phyloP scores from a whole-genome alignment of 2,329 filamentous ascomycete genomes.

The Zalaria sp. region DNA sequence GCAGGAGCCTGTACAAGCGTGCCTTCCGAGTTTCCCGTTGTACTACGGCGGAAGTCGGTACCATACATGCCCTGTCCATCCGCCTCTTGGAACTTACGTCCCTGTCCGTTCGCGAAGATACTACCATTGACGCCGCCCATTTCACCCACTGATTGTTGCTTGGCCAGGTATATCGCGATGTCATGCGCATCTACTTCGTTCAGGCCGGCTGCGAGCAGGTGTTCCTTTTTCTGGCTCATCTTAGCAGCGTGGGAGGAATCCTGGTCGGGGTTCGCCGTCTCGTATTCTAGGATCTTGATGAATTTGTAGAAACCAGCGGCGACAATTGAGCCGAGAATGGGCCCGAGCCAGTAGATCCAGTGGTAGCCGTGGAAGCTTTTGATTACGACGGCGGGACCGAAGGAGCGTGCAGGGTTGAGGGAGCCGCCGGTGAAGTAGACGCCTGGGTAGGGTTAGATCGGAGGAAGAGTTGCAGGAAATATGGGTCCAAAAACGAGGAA shows the following conservation, averaged over 20 bases:
- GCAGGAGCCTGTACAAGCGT: slow-evolving; percentile 1
- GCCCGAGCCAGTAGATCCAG: slow-evolving; percentile 21
- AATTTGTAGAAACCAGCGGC: slow-evolving; percentile 20
- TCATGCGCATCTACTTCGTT: slow-evolving; percentile 8
- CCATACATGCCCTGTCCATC: slow-evolving; percentile 8
- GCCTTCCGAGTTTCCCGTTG: slow-evolving; percentile 5
- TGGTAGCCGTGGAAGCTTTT: slow-evolving; percentile 15
- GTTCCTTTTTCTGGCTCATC: slow-evolving; percentile 7
- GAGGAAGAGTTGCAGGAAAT: neutral
- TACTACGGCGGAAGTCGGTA: slow-evolving; percentile 6
- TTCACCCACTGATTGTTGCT: slow-evolving; percentile 1
- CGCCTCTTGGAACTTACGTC: slow-evolving; percentile 1
- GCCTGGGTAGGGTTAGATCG: slow-evolving; percentile 6
- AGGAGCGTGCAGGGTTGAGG: slow-evolving; percentile 21
- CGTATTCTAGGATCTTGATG: slow-evolving; percentile 19
- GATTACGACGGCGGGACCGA: slow-evolving; percentile 17
- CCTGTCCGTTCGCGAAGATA: slow-evolving; percentile 8
- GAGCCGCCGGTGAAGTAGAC: slow-evolving; percentile 23
- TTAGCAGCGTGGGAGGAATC: slow-evolving; percentile 10
- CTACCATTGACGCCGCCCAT: slow-evolving; percentile 3
- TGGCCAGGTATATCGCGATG: slow-evolving; percentile 8
- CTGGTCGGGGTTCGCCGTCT: slow-evolving; percentile 18
- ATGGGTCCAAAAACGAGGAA: neutral
- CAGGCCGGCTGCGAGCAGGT: slow-evolving; percentile 10
- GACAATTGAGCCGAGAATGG: slow-evolving; percentile 14